Base-by-base conservation (phyloP, 176 grass and related monocot genomes). In the Musa schizocarpa region DNA sequence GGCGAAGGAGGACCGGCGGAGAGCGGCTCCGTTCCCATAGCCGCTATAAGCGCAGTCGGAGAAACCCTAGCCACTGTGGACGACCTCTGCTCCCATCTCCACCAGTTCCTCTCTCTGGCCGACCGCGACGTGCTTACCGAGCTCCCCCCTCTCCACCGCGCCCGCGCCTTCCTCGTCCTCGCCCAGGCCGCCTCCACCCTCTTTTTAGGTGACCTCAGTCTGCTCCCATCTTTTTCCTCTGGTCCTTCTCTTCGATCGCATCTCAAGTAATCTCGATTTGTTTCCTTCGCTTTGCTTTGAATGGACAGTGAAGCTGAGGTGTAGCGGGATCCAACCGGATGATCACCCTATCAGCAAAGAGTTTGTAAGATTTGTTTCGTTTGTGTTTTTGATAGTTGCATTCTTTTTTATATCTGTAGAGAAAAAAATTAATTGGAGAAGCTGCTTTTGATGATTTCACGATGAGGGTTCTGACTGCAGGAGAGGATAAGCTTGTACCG, bases 341-440 rank as follows among this genome's bases (percentile, higher is more conserved):
- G 81, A 91, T 53, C 95, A 99, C 65, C 88, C 90, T 59, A 87
- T 99, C 53, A 83, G 13, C n/a, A 91, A 93, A 82, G 95, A 99
- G 50, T 85, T 89, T 69, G 90, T 91, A 82, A 87, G 90, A 54
- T 52, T 29, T 80, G 53, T 61, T 70, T 57, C 64, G 7, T 57
- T 43, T 25, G 16, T 56, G 1, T 3, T 12, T 63, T 21, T 22
- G 25, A 57, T 52, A 26, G 11, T 72, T 86, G 63, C 66, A n/a
- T 29, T 74, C 16, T 81, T 51, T 72, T 25, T 50, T 9, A 22
- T 71, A 20, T 58, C 19, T 65, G 6, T 84, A 14, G 68, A 61
- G 53, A 65, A 66, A 65, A 65, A 43, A 63, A 11, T 76, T 2
- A 71, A 17, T 25, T 16, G 57, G 13, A 50, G 22, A 52, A 54